phyloP scores from a whole-genome alignment of 1,284 basidiomycete genomes.

The Ceratobasidium theobromae region DNA sequence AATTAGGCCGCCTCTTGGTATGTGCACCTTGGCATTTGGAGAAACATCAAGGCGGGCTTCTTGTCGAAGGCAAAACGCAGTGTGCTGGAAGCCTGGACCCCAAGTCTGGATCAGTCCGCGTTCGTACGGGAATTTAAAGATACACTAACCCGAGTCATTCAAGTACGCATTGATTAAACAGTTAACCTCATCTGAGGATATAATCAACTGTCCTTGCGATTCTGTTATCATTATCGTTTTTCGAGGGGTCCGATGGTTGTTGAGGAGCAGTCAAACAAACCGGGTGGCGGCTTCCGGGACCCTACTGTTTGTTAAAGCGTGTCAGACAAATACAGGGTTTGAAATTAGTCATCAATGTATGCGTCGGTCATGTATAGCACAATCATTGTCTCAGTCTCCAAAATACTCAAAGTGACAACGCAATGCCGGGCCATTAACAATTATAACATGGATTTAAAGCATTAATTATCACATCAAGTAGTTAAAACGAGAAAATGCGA shows the following conservation, averaged over 20 bases:
- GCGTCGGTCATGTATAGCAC: constrained; percentile 27
- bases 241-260: constrained; percentile 19
- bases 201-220: constrained; percentile 39
- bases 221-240: constrained; percentile 24
- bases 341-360: constrained; percentile 15
- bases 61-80: constrained; percentile 69
- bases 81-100: constrained; percentile 67
- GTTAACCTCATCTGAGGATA: constrained; percentile 82
- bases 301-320: constrained; percentile 1
- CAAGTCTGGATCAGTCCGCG: constrained; percentile 29
- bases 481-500: too few species aligned
- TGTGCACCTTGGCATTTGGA: constrained; percentile 53
- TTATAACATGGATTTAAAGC: too few species aligned
- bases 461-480: too few species aligned
- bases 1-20: constrained; percentile 79
- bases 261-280: constrained; percentile 24
- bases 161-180: constrained; percentile 81
- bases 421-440: too few species aligned
- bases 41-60: constrained; percentile 71
- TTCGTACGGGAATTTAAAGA: neutral
- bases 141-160: constrained; percentile 65
- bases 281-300: constrained; percentile 9
- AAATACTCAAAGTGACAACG: too few species aligned
- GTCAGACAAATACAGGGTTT: neutral
- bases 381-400: too few species aligned